Percentiles rank a stretch among this genome's conserved stretches.
Conservation (phyloP, 2,329 filamentous ascomycete genomes). For the Aspergillus ochraceus region DNA sequence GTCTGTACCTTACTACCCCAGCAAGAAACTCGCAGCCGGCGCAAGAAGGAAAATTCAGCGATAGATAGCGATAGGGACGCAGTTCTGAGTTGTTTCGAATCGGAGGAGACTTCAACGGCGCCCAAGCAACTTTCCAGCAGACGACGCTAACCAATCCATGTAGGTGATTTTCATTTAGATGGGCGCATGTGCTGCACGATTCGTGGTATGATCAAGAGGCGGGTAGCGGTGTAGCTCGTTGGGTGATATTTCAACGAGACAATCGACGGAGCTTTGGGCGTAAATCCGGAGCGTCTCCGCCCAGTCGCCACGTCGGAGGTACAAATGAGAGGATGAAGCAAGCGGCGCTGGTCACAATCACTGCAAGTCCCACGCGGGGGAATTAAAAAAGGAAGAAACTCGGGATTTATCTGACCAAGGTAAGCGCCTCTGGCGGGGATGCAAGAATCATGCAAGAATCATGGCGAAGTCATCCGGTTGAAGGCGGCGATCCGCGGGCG, state of each 20-base stretch:
- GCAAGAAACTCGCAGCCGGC: background rate
- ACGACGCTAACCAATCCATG: slow-evolving; percentile 15
- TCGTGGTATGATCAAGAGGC: slow-evolving; percentile 17
- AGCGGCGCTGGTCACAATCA: too few relatives aligned
- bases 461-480: too few relatives aligned
- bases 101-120: slow-evolving; percentile 9
- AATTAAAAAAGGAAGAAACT: background rate
- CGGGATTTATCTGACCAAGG: background rate
- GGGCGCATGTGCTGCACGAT: slow-evolving; percentile 12
- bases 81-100: slow-evolving; percentile 1
- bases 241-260: slow-evolving; percentile 1
- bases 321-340: background rate
- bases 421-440: too few relatives aligned
- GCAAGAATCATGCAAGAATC: too few relatives aligned
- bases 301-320: background rate
- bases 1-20: background rate
- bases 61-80: slow-evolving; percentile 1
- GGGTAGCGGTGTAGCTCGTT: slow-evolving; percentile 17
- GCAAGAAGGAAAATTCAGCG: background rate
- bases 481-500: too few relatives aligned
- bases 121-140: slow-evolving; percentile 13
- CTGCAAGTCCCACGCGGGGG: background rate
- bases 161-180: slow-evolving; percentile 9
- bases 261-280: slow-evolving; percentile 7
- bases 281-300: slow-evolving; percentile 4